Base-by-base conservation (phyloP, 106 monocot species). In the Dendrobium chrysotoxum region DNA sequence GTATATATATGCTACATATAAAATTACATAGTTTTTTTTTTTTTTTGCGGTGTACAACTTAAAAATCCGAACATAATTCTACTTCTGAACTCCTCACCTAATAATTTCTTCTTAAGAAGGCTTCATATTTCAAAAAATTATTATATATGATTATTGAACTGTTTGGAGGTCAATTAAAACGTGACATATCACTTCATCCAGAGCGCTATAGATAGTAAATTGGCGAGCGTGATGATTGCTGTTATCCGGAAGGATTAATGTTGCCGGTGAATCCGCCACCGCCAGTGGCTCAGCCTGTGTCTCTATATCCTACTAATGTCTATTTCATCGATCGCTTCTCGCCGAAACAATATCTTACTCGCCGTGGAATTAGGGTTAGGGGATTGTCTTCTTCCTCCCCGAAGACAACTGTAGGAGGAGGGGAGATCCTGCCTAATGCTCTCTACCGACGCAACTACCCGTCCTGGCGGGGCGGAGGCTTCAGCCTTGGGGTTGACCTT, bases 401-500 rank as follows among this genome's bases (percentile, higher is more conserved):
- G 45, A 47, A 23, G 10, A 28, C 42, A 44, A 75, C 50, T 76
- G 45, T 7, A 0, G 42, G 11, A 47, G 39, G 53, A 75, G 41
- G 4, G 40, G 67, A 53, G 79, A 71, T 80, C 70, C 80, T 88
- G 73, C 88, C 93, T 10, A 90, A 91, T 75, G 93, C 91, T 17
- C 78, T 87, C 44, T 87, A 92, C 10, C 90, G 92, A 81, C 77
- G 82, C 40, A 57, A 4, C 58, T 53, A 89, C 25, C 86, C 85
- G 5, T 79, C 28, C 20, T 90, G 92, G 87, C 57, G 75, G 23
- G 81, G 80, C 67, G 82, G 85, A 9, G 92, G 92, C 6, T 97
- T 94, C 89, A 94, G 92, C 82, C 89, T 94, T 82, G 96, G 94
- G 72, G 81, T 97, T 75, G 97, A 97, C 57, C 85, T 97, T 75